A percentile compares a stretch with the other conserved stretches of the same genome.
Evolutionary conservation across 2,329 filamentous ascomycete species (phyloP).

Genomic region (Hirsutella thompsonii): DNA sequence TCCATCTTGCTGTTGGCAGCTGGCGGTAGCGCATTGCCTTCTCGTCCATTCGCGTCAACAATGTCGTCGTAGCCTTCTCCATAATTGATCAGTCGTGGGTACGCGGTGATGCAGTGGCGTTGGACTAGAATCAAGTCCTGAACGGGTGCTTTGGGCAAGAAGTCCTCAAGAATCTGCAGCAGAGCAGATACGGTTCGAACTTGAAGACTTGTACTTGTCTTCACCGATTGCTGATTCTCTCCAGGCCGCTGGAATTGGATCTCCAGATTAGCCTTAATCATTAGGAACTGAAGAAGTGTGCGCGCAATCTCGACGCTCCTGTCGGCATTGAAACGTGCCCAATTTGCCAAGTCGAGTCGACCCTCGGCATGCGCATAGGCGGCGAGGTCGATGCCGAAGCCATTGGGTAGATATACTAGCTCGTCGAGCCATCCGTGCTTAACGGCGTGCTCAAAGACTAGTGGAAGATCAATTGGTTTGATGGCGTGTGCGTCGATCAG

Average conservation of each 20-base stretch:
- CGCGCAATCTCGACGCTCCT: conserved; percentile 54
- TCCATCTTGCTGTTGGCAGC: conserved; percentile 88
- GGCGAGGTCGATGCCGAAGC: conserved; percentile 77
- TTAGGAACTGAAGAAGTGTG: conserved; percentile 66
- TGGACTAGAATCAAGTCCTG: conserved; percentile 70
- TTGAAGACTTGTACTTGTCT: conserved; percentile 61
- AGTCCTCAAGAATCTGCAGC: conserved; percentile 66
- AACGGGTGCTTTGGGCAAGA: conserved; percentile 42
- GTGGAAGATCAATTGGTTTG: conserved; percentile 39
- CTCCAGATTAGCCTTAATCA: conserved; percentile 76
- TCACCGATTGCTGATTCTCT: conserved; percentile 41
- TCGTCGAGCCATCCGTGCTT: conserved; percentile 77
- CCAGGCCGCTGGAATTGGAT: conserved; percentile 57
- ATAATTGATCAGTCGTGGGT: conserved; percentile 92
- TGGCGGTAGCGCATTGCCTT: conserved; percentile 67
- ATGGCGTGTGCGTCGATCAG: conserved; percentile 73
- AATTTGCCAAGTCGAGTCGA: conserved; percentile 67
- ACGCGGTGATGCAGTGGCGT: conserved; percentile 78
- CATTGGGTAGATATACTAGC: conserved; percentile 64
- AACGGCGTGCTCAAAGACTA: conserved; percentile 50
- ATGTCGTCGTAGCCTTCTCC: conserved; percentile 86
- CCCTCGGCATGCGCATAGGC: conserved; percentile 73
- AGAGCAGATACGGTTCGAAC: conserved; percentile 77
- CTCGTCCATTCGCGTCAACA: conserved; percentile 71
- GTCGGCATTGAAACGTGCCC: conserved; percentile 61